These are phyloP conservation scores for Saksenaea oblongispora DNA, from an alignment of 371 early-diverging fungal genomes.

Conservation along the genomic window DNA sequence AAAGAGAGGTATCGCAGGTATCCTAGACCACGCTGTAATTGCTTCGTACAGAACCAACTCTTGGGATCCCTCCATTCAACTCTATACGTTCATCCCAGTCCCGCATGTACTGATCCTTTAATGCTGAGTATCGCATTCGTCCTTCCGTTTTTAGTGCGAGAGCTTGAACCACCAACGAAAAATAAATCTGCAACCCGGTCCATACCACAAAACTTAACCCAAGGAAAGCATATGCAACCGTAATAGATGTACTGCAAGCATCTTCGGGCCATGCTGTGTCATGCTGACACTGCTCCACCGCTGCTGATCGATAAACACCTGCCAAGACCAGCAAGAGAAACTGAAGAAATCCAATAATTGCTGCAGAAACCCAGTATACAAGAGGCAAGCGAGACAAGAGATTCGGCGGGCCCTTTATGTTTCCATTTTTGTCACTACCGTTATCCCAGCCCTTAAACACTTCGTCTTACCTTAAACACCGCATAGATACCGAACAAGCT, in stretches of 20 bases:
- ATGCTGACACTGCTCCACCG: constrained; percentile 3
- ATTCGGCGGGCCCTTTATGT: not conserved
- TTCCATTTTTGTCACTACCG: not conserved
- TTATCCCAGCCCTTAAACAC: not conserved
- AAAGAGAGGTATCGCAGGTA: not conserved
- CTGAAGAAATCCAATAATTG: constrained; percentile 3
- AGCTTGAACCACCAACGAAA: constrained; percentile 14
- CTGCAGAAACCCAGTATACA: constrained; percentile 1
- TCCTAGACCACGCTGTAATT: constrained; percentile 7
- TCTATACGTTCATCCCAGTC: constrained; percentile 16
- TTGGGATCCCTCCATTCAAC: constrained; percentile 1
- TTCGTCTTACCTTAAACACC: constrained; percentile 2
- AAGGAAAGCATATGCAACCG: constrained; percentile 7
- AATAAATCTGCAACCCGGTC: constrained; percentile 10
- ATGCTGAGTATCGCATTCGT: constrained; percentile 10
- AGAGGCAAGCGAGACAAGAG: not conserved
- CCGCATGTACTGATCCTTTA: constrained; percentile 10
- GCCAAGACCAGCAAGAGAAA: constrained; percentile 11
- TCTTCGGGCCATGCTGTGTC: constrained; percentile 7
- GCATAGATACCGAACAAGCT: constrained; percentile 1
- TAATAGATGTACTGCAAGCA: constrained; percentile 9
- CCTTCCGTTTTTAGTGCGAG: constrained; percentile 8
- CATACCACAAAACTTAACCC: constrained; percentile 11
- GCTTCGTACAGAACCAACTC: constrained; percentile 11
- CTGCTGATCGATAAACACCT: constrained; percentile 8